Conservation (phyloP, 768 basidiomycete genomes). For the Leccinum barrowsii region DNA sequence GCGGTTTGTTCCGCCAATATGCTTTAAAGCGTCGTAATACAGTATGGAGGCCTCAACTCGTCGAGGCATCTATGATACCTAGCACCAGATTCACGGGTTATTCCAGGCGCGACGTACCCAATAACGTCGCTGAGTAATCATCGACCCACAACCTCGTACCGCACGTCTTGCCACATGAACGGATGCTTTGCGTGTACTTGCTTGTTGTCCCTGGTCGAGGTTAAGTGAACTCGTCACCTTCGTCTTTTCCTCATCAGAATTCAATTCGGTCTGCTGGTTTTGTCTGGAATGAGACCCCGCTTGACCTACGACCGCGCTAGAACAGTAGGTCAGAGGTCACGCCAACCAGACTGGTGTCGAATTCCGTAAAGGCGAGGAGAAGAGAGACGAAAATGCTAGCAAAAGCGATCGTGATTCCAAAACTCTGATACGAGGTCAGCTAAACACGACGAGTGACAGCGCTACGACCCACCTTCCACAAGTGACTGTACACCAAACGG, state of each 20-base stretch:
- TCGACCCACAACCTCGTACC: slow-evolving; percentile 48
- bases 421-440: slow-evolving; percentile 41
- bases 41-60: no score
- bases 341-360: slow-evolving; percentile 40
- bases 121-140: slow-evolving; percentile 67
- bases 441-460: no score
- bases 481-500: slow-evolving; percentile 40
- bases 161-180: no score
- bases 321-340: no score
- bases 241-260: no score
- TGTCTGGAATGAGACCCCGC: no score
- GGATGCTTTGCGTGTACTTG: no score
- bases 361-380: slow-evolving; percentile 62
- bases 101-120: slow-evolving; percentile 59
- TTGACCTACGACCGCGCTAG: no score
- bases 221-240: no score
- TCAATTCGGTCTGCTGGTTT: no score
- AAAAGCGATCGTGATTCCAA: slow-evolving; percentile 69
- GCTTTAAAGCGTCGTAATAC: slow-evolving; percentile 43
- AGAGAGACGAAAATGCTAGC: slow-evolving; percentile 50
- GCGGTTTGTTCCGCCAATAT: slow-evolving; percentile 36
- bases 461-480: slow-evolving; percentile 42
- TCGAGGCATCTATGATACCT: slow-evolving; percentile 21
- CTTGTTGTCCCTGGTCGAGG: no score
- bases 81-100: slow-evolving; percentile 39